These are phyloP conservation scores for Chrysochromulina parva DNA, from an alignment of 78 protist genomes.

Conservation along the genomic window DNA sequence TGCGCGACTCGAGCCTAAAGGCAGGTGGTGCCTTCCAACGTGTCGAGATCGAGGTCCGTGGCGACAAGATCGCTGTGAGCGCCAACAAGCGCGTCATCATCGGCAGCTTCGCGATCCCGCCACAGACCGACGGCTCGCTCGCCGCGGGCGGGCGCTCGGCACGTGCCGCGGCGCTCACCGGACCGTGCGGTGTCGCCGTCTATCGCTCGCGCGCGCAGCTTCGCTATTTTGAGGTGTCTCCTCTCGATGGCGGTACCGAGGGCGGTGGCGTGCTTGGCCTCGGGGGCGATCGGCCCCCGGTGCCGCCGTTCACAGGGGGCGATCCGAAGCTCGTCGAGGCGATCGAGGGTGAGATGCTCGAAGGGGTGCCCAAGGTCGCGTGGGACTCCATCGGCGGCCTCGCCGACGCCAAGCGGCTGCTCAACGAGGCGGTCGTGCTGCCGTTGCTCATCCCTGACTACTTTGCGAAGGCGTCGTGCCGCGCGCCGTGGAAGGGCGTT, in stretches of 20 bases:
- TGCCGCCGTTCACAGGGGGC: background rate
- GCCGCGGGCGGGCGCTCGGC: background rate
- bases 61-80: background rate
- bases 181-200: background rate
- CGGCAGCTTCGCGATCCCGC: background rate
- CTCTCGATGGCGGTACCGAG: background rate
- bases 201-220: background rate
- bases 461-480: background rate
- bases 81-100: background rate
- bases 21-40: background rate
- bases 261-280: too few relatives aligned
- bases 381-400: constrained; percentile 53
- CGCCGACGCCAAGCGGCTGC: constrained; percentile 8
- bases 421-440: constrained; percentile 39
- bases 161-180: background rate
- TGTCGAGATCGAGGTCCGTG: background rate
- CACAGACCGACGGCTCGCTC: background rate
- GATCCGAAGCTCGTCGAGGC: background rate
- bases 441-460: constrained; percentile 18
- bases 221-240: background rate
- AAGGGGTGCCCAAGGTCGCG: background rate
- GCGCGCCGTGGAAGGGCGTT: constrained; percentile 85
- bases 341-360: background rate
- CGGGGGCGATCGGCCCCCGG: too few relatives aligned
- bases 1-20: background rate